These are phyloP conservation scores for Phellinidium pouzarii DNA, from an alignment of 1,284 basidiomycete genomes.

Conservation along the genomic window DNA sequence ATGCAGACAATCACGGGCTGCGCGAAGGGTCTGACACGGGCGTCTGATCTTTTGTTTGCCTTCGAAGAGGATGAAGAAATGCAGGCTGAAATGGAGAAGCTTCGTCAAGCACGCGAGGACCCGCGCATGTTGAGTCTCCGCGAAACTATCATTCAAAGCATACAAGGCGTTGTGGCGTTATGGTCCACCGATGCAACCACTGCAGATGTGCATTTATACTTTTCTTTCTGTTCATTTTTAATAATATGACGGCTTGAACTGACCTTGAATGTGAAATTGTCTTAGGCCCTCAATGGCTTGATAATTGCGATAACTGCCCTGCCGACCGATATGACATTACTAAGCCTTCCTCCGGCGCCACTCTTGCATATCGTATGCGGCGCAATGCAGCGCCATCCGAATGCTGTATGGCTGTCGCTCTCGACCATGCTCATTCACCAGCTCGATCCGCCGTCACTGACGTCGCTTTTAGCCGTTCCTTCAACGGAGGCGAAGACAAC, in stretches of 20 bases:
- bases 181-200: slow-evolving; percentile 75
- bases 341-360: slow-evolving; percentile 74
- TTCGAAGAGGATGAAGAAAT: slow-evolving; percentile 51
- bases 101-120: slow-evolving; percentile 59
- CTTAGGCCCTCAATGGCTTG: slow-evolving; percentile 70
- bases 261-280: too few relatives aligned
- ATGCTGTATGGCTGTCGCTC: slow-evolving; percentile 77
- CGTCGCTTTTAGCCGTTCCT: slow-evolving; percentile 35
- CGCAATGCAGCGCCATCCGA: slow-evolving; percentile 67
- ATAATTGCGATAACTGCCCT: slow-evolving; percentile 75
- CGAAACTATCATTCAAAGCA: slow-evolving; percentile 51
- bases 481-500: slow-evolving; percentile 37
- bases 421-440: slow-evolving; percentile 74
- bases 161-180: slow-evolving; percentile 56
- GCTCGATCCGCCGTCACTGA: slow-evolving; percentile 62
- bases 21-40: slow-evolving; percentile 76
- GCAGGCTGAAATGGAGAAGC: slow-evolving; percentile 42
- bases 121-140: slow-evolving; percentile 56
- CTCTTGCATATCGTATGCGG: slow-evolving; percentile 72
- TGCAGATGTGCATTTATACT: slow-evolving; percentile 51
- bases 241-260: too few relatives aligned
- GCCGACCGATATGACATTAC: slow-evolving; percentile 64
- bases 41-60: slow-evolving; percentile 60
- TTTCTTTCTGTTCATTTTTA: neutral
- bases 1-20: slow-evolving; percentile 76